Conservation (phyloP, 768 basidiomycete species). For the Chalciporus chontae region DNA sequence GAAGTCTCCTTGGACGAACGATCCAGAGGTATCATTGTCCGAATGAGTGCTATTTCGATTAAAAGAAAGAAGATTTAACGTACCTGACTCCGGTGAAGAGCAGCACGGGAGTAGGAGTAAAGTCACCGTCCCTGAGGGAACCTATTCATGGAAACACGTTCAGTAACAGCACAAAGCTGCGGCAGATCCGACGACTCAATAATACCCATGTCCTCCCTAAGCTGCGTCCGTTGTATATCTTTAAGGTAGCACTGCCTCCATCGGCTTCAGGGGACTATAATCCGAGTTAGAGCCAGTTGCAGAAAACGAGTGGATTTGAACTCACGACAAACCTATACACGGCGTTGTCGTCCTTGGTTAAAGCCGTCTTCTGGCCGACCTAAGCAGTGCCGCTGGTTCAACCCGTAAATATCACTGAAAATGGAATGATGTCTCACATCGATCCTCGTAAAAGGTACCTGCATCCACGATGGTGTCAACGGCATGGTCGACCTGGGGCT, state of each 20-base stretch:
- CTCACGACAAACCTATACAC: too few relatives aligned
- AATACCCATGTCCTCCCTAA: not conserved
- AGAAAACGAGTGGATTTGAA: too few relatives aligned
- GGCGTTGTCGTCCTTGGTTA: too few relatives aligned
- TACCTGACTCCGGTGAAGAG: not conserved
- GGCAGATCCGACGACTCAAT: not conserved
- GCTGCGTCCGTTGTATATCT: not conserved
- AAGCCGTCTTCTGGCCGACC: not conserved
- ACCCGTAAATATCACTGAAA: too few relatives aligned
- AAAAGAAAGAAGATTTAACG: not conserved
- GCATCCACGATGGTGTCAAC: not conserved
- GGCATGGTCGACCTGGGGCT: not conserved
- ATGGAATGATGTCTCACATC: not conserved
- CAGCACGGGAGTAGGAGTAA: not conserved
- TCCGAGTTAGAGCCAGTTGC: too few relatives aligned
- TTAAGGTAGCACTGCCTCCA: not conserved
- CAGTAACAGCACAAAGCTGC: too few relatives aligned
- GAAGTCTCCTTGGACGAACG: not conserved
- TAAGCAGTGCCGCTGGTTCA: too few relatives aligned
- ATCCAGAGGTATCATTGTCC: not conserved
- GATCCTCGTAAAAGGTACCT: not conserved
- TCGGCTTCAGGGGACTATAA: too few relatives aligned
- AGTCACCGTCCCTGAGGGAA: too few relatives aligned
- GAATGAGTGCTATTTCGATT: not conserved
- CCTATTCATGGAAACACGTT: too few relatives aligned